phyloP scores from a whole-genome alignment of 192 early-diverging fungal species.

The Umbelopsis sp. region DNA sequence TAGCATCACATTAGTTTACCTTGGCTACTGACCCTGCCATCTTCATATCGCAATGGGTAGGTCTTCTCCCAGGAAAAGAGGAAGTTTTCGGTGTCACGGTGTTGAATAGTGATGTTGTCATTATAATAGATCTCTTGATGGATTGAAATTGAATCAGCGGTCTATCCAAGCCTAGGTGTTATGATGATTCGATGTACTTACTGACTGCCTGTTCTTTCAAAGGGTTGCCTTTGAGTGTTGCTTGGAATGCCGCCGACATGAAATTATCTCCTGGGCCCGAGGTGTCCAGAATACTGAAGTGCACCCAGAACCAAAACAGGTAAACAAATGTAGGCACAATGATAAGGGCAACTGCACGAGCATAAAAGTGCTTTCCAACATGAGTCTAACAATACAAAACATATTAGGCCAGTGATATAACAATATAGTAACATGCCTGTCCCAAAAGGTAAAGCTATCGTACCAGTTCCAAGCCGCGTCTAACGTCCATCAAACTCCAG shows the following conservation, averaged over 20 bases:
- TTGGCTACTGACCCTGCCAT: slow-evolving; percentile 84
- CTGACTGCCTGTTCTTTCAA: slow-evolving; percentile 59
- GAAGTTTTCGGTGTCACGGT: slow-evolving; percentile 72
- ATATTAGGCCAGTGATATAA: neutral
- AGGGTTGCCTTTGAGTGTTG: slow-evolving; percentile 74
- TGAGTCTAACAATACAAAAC: slow-evolving; percentile 43
- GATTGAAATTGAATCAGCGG: neutral
- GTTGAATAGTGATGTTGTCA: slow-evolving; percentile 78
- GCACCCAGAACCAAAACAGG: slow-evolving; percentile 87
- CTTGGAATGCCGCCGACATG: slow-evolving; percentile 90
- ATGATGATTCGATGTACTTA: slow-evolving; percentile 29
- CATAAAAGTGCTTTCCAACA: slow-evolving; percentile 81
- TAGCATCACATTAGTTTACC: slow-evolving; percentile 48
- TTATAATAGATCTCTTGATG: slow-evolving; percentile 75
- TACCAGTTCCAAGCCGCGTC: slow-evolving; percentile 69
- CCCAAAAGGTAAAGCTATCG: neutral
- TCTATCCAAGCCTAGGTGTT: too few species aligned
- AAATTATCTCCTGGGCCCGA: slow-evolving; percentile 92
- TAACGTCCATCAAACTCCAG: slow-evolving; percentile 89
- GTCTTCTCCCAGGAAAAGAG: slow-evolving; percentile 78
- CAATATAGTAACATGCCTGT: too few species aligned
- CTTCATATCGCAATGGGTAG: slow-evolving; percentile 92
- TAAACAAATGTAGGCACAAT: slow-evolving; percentile 79
- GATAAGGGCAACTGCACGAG: slow-evolving; percentile 83
- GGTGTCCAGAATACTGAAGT: slow-evolving; percentile 82